Evolutionary conservation across 78 protist species (phyloP).

Genomic region (Anaeramoeba flamelloides): DNA sequence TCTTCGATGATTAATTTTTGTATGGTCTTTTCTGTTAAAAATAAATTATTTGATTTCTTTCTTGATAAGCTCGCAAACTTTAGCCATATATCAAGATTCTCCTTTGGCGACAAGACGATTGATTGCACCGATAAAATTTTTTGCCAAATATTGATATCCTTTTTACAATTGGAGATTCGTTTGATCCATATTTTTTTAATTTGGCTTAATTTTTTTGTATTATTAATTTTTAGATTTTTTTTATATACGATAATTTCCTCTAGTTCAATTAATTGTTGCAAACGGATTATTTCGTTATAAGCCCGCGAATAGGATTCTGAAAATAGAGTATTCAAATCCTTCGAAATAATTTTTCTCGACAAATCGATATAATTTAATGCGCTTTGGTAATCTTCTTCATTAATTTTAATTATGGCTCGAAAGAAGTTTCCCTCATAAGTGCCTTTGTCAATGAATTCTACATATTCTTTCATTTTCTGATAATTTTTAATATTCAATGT

Average conservation of each 20-base stretch:
- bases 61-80: constrained; percentile 61
- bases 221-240: constrained; percentile 1
- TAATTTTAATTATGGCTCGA: neutral
- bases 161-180: constrained; percentile 2
- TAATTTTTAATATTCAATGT: too few species aligned
- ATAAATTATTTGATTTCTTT: too few species aligned
- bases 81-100: constrained; percentile 54
- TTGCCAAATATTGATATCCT: constrained; percentile 54
- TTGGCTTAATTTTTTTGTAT: too few species aligned
- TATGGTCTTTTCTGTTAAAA: too few species aligned
- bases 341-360: neutral
- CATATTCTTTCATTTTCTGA: too few species aligned
- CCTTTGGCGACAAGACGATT: constrained; percentile 57
- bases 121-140: constrained; percentile 47
- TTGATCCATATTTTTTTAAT: neutral
- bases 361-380: neutral
- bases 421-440: neutral
- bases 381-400: neutral
- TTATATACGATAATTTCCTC: constrained; percentile 57
- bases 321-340: neutral
- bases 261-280: constrained; percentile 56
- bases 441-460: too few species aligned
- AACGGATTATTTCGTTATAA: constrained; percentile 38
- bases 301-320: constrained; percentile 49
- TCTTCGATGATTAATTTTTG: too few species aligned